Evolutionary conservation across 306 rosid species (phyloP).

Genomic region (Gastrolobium villosum): DNA sequence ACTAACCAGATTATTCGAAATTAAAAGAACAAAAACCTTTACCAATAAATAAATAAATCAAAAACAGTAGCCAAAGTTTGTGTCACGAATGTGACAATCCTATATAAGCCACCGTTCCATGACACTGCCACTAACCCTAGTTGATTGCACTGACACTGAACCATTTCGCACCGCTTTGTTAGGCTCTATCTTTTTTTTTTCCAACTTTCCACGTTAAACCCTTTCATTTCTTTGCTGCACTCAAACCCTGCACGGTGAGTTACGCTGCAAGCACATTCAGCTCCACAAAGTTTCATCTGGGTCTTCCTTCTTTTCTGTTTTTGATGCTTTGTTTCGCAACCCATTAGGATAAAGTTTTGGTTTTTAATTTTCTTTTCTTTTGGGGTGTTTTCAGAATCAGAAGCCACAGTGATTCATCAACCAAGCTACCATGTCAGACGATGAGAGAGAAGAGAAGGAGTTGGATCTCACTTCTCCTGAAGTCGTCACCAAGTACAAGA

Average conservation of each 20-base stretch:
- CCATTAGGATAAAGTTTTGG: neutral
- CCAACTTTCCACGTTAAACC: conserved; percentile 2
- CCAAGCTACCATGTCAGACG: conserved; percentile 76
- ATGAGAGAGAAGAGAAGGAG: conserved; percentile 98
- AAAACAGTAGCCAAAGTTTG: conserved; percentile 43
- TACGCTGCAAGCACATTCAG: neutral
- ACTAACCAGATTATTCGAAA: no score
- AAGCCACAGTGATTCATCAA: neutral
- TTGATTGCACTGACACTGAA: conserved; percentile 8
- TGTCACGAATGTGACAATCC: conserved; percentile 28
- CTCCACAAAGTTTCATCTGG: neutral
- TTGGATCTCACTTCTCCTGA: conserved; percentile 91
- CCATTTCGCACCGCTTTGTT: neutral
- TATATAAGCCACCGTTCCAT: conserved; percentile 55
- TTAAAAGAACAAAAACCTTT: no score
- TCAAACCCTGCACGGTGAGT: conserved; percentile 45
- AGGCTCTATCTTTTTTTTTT: neutral
- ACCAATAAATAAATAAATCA: neutral
- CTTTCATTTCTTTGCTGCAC: neutral
- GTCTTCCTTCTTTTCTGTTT: neutral
- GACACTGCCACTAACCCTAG: conserved; percentile 62
- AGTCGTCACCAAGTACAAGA: conserved; percentile 94
- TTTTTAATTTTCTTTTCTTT: neutral
- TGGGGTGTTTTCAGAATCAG: conserved; percentile 18
- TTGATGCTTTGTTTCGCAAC: neutral